Evolutionary conservation across 2,329 filamentous ascomycete species (phyloP).

Genomic region (Clarireedia hainanense): DNA sequence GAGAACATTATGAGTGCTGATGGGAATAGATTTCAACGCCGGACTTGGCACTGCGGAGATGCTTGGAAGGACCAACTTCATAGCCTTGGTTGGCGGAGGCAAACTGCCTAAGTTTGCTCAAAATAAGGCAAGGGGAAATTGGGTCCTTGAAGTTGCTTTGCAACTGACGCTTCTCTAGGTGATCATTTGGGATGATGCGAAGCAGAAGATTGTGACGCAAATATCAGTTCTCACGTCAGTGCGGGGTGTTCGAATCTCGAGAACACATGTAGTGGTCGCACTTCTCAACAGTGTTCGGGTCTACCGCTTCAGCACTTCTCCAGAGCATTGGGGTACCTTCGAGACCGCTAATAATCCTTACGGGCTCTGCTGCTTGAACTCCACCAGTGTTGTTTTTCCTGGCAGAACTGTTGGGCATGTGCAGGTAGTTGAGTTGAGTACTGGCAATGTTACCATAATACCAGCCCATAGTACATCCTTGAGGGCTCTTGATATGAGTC

Average conservation of each 20-base stretch:
- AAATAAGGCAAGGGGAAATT: constrained; percentile 57
- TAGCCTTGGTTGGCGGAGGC: constrained; percentile 85
- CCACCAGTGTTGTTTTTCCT: constrained; percentile 71
- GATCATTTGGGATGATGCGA: constrained; percentile 86
- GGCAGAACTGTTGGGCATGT: constrained; percentile 84
- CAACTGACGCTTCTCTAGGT: constrained; percentile 38
- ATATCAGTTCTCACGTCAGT: constrained; percentile 76
- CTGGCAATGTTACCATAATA: constrained; percentile 83
- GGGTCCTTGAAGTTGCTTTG: neutral
- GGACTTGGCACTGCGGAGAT: constrained; percentile 79
- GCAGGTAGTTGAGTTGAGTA: constrained; percentile 72
- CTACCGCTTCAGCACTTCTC: constrained; percentile 69
- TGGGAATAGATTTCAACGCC: constrained; percentile 61
- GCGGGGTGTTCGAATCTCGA: constrained; percentile 69
- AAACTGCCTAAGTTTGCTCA: constrained; percentile 76
- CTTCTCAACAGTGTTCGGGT: constrained; percentile 75
- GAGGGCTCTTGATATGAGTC: constrained; percentile 70
- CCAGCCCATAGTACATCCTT: constrained; percentile 78
- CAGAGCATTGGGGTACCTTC: constrained; percentile 64
- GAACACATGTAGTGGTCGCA: constrained; percentile 69
- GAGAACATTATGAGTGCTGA: constrained; percentile 11
- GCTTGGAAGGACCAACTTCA: constrained; percentile 78
- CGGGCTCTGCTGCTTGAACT: constrained; percentile 71
- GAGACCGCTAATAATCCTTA: constrained; percentile 80
- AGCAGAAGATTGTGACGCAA: constrained; percentile 65